These are phyloP conservation scores for Inga laurina DNA, from an alignment of 306 rosid species.

Conservation along the genomic window DNA sequence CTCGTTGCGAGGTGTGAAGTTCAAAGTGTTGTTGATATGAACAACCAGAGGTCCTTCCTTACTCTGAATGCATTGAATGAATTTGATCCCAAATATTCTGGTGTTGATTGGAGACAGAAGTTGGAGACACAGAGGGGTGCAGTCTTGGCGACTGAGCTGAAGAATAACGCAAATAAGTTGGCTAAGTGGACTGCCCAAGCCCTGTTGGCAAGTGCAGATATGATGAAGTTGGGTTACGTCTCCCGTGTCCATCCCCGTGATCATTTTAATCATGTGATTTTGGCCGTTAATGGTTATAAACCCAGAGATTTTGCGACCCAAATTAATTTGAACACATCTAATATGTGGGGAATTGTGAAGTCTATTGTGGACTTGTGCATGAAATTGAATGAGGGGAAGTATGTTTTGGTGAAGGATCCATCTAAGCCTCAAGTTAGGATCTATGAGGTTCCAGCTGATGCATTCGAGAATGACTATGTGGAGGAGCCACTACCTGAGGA, in stretches of 20 bases:
- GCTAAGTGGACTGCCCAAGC: constrained; percentile 99
- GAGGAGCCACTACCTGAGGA: constrained; percentile 97
- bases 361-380: constrained; percentile 96
- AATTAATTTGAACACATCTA: constrained; percentile 71
- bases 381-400: constrained; percentile 92
- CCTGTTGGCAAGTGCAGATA: constrained; percentile 74
- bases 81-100: constrained; percentile 88
- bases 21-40: constrained; percentile 87
- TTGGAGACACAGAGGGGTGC: constrained; percentile 98
- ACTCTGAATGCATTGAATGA: constrained; percentile 88
- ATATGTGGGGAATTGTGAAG: constrained; percentile 98
- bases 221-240: constrained; percentile 95
- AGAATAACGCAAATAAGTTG: constrained; percentile 92
- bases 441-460: constrained; percentile 86
- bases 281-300: constrained; percentile 88
- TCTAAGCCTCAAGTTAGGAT: constrained; percentile 94
- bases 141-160: constrained; percentile 93
- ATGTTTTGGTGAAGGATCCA: constrained; percentile 91
- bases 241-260: constrained; percentile 96
- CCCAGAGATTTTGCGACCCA: constrained; percentile 85
- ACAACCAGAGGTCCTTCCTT: constrained; percentile 84
- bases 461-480: constrained; percentile 92
- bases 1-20: constrained; percentile 91
- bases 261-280: constrained; percentile 86
- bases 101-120: constrained; percentile 96